Base-by-base conservation (phyloP, 1,284 basidiomycete species). In the Termitomyces sp. region DNA sequence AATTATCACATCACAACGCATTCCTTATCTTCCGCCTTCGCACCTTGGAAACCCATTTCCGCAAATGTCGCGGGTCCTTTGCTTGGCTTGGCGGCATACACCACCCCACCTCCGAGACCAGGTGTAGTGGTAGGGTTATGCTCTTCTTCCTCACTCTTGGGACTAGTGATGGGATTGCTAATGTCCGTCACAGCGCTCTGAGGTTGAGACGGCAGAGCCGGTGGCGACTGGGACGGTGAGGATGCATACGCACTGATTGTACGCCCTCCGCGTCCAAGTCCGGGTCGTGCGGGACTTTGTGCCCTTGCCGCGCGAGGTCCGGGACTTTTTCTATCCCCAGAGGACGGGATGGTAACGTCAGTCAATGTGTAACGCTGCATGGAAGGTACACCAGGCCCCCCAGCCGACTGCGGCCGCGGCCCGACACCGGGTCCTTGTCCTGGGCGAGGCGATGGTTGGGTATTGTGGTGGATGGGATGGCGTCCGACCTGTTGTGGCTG, bases 31-130 rank as follows among this genome's bases (percentile, higher is more conserved):
- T 92, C 83, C 47, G 82, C 79, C 63, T 86, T 89, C 41, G 78
- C 81, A 15, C 86, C 83, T 47, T 82, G 77, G 64, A 93, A 86
- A 0, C 93, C 93, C 93, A 96, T 95, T 75, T 96, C 94, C 34
- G 87, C 89, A 70, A 96, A 97, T 43, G 92, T 95, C 64, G 86
- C 77, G 1, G 90, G 84, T 7, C 82, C 79, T 60, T 66, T 70
- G 26, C 64, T 64, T 26, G 62, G 59, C 43, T 61, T 64, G 21
- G 60, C 55, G 10, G 63, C 57, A 31, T 53, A 54, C 9, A 63
- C 60, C 31, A 58, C 54, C 4, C 60, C 59, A 2, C 62, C 62
- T 3, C 61, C 62, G n/a, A 62, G 53, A 3, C 59, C 59, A 28
- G 54, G 53, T 17, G 55, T 58, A 1, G 54, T 55, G 17, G n/a